Base-by-base conservation (phyloP, 2,329 filamentous ascomycete genomes). In the Nemania bipapillata region DNA sequence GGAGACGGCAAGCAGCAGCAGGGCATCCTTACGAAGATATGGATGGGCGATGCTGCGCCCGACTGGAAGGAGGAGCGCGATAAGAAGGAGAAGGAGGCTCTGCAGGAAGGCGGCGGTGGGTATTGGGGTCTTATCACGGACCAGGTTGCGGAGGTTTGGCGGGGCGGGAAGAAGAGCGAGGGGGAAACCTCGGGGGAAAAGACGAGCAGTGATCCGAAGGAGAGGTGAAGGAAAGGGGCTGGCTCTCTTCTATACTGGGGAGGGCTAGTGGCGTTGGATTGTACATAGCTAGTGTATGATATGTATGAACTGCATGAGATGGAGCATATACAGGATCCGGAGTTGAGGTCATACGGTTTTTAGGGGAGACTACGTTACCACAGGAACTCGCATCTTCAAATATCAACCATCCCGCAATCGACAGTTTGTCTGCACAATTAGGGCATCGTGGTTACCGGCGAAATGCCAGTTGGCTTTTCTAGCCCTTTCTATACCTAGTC, bases 31-130 rank as follows among this genome's bases (percentile, higher is more conserved):
- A 80, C 84, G 70, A 82, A 82, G 70, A 77, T 89, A 17, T 90
- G 87, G 88, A 86, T 88, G 83, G 88, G 87, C 37, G 82, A 82
- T 42, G 86, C 88, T 76, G 78, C 78, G n/a, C 81, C 83, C 52
- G 82, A 85, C 71, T 89, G 87, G 87, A 81, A 82, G 75, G 78
- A 83, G 78, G 84, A 84, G 81, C 80, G 86, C 69, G 80, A 82
- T 3, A 81, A 82, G 74, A 82, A 84, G 76, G 86, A 88, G 74
- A 81, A 81, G 68, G 84, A 83, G 77, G 86, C 85, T 65, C 76
- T 89, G 45, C 82, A 85, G 59, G 84, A 87, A 69, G 77, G 78
- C 11, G 87, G 87, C 4, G 86, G 84, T 73, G 86, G 86, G 2
- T 83, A 87, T 74, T 84, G 83, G 69, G 86, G 84, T 40, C 80